Evolutionary conservation across 2,329 filamentous ascomycete species (phyloP).

Genomic region (Ilyonectria robusta): DNA sequence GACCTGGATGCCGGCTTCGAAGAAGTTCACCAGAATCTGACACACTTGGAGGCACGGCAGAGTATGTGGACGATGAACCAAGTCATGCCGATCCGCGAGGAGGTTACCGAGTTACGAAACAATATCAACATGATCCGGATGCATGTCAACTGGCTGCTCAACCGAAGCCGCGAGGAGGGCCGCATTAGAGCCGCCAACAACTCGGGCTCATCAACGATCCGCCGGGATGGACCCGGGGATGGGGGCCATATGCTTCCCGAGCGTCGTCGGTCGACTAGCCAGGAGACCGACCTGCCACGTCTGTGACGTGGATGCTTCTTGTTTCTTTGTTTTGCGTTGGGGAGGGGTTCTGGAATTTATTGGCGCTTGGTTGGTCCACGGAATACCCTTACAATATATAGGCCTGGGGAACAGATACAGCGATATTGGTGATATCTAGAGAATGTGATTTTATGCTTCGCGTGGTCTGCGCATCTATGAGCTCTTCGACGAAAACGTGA

Average conservation of each 20-base stretch:
- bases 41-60: conserved; percentile 72
- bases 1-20: conserved; percentile 64
- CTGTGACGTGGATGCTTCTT: conserved; percentile 45
- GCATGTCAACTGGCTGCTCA: conserved; percentile 72
- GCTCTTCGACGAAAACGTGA: background rate
- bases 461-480: background rate
- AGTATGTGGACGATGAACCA: conserved; percentile 74
- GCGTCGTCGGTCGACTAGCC: conserved; percentile 55
- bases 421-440: conserved; percentile 3
- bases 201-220: conserved; percentile 50
- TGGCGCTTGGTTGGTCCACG: conserved; percentile 24
- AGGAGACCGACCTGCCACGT: conserved; percentile 55
- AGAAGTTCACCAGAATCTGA: conserved; percentile 69
- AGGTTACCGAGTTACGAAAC: conserved; percentile 72
- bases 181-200: conserved; percentile 56
- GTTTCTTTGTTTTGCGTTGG: background rate
- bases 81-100: conserved; percentile 72
- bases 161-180: conserved; percentile 64
- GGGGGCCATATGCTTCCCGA: conserved; percentile 49
- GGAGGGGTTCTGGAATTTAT: conserved; percentile 5
- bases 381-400: conserved; percentile 25
- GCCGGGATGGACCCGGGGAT: conserved; percentile 50
- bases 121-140: conserved; percentile 71
- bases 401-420: conserved; percentile 12
- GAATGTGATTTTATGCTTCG: background rate